Conservation (phyloP, 306 rosid species). For the Lagenaria siceraria region DNA sequence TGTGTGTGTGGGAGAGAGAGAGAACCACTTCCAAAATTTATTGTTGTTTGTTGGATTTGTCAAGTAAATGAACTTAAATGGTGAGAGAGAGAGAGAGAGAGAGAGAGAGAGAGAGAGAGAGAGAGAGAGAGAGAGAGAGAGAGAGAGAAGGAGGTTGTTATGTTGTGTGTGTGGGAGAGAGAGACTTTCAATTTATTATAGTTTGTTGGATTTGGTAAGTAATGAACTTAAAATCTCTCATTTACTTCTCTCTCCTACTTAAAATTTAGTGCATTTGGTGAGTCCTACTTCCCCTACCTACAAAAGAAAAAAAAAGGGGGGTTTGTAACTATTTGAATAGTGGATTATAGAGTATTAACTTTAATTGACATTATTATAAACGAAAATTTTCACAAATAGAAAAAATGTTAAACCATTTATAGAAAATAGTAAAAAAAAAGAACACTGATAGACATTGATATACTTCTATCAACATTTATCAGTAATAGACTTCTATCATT, state of each 20-base stretch:
- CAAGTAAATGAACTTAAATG: not conserved
- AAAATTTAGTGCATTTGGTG: not conserved
- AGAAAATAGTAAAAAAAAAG: too few species aligned
- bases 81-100: not conserved
- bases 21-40: not conserved
- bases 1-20: not conserved
- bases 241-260: constrained; percentile 1
- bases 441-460: too few species aligned
- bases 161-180: not conserved
- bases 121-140: too few species aligned
- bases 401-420: too few species aligned
- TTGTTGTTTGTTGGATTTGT: not conserved
- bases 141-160: not conserved
- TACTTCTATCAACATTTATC: too few species aligned
- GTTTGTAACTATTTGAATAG: not conserved
- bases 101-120: not conserved
- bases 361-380: not conserved
- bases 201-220: constrained; percentile 9
- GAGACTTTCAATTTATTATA: not conserved
- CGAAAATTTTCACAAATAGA: too few species aligned
- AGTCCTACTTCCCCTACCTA: not conserved
- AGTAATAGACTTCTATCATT: too few species aligned
- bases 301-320: not conserved
- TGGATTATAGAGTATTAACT: not conserved
- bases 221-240: constrained; percentile 5